These are phyloP conservation scores for Strigomonas galati DNA, from an alignment of 208 protist genomes.

Conservation along the genomic window DNA sequence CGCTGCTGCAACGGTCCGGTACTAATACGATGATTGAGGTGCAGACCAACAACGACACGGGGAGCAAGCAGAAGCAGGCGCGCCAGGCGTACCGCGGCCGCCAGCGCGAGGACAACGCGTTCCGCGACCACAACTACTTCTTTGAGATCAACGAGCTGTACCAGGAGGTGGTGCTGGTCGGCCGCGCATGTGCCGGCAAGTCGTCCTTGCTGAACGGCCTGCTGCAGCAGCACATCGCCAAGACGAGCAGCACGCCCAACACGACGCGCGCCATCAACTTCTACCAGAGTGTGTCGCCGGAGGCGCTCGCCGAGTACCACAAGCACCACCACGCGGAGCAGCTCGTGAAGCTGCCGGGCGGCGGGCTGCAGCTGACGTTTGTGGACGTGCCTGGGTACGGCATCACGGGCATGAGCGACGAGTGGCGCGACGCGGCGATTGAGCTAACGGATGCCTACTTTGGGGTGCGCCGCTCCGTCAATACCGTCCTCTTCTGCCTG, in stretches of 20 bases:
- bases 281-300: slow-evolving; percentile 84
- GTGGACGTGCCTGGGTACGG: slow-evolving; percentile 90
- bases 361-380: slow-evolving; percentile 86
- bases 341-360: slow-evolving; percentile 83
- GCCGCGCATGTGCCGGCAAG: slow-evolving; percentile 82
- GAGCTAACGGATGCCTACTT: slow-evolving; percentile 87
- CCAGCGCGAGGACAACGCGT: slow-evolving; percentile 54
- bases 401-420: slow-evolving; percentile 87
- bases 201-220: slow-evolving; percentile 86
- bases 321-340: slow-evolving; percentile 49
- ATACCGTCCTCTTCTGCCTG: slow-evolving; percentile 89
- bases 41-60: not conserved
- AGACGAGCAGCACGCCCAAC: slow-evolving; percentile 86
- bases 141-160: slow-evolving; percentile 92
- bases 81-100: slow-evolving; percentile 28
- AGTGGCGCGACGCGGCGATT: slow-evolving; percentile 85
- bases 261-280: slow-evolving; percentile 83
- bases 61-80: not conserved
- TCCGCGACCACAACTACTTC: slow-evolving; percentile 85
- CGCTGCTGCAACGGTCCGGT: not conserved
- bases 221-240: slow-evolving; percentile 62
- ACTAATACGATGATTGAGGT: slow-evolving; percentile 19
- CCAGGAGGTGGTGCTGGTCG: slow-evolving; percentile 86
- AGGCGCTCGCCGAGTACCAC: slow-evolving; percentile 73
- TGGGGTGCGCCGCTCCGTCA: slow-evolving; percentile 87